Evolutionary conservation across 306 rosid species (phyloP).

Genomic region (Castanea mollissima): DNA sequence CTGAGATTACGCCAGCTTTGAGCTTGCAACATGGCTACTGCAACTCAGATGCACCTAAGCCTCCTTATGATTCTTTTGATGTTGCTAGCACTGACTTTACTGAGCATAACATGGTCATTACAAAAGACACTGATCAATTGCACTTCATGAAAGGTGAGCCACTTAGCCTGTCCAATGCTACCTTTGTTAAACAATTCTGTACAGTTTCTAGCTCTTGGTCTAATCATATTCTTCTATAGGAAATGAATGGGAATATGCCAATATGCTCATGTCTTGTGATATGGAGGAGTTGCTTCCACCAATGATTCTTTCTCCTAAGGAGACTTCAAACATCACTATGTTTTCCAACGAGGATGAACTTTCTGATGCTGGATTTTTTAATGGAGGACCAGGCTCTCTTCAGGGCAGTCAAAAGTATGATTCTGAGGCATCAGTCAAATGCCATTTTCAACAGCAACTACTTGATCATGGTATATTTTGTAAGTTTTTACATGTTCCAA

Average conservation of each 20-base stretch:
- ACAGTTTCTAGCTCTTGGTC: no score
- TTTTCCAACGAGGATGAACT: slow-evolving; percentile 18
- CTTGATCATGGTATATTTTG: slow-evolving; percentile 23
- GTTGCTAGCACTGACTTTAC: not conserved
- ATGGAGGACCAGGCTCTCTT: not conserved
- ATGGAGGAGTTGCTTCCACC: not conserved
- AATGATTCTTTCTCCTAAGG: slow-evolving; percentile 20
- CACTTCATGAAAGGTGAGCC: slow-evolving; percentile 2
- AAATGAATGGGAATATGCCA: no score
- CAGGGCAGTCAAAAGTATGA: slow-evolving; percentile 11
- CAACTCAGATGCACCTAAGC: not conserved
- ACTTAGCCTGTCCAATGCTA: slow-evolving; percentile 2
- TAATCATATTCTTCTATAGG: no score
- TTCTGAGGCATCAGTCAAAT: slow-evolving; percentile 10
- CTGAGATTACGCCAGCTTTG: slow-evolving; percentile 4
- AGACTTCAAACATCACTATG: slow-evolving; percentile 20
- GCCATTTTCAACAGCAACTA: slow-evolving; percentile 24
- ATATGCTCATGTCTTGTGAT: no score
- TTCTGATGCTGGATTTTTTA: slow-evolving; percentile 10
- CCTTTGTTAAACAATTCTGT: not conserved
- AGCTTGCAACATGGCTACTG: slow-evolving; percentile 1
- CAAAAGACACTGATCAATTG: not conserved
- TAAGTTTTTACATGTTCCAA: not conserved
- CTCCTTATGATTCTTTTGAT: not conserved
- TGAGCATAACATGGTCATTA: not conserved